These are phyloP conservation scores for Stagonosporopsis tanaceti DNA, from an alignment of 2,329 filamentous ascomycete species.

Conservation along the genomic window DNA sequence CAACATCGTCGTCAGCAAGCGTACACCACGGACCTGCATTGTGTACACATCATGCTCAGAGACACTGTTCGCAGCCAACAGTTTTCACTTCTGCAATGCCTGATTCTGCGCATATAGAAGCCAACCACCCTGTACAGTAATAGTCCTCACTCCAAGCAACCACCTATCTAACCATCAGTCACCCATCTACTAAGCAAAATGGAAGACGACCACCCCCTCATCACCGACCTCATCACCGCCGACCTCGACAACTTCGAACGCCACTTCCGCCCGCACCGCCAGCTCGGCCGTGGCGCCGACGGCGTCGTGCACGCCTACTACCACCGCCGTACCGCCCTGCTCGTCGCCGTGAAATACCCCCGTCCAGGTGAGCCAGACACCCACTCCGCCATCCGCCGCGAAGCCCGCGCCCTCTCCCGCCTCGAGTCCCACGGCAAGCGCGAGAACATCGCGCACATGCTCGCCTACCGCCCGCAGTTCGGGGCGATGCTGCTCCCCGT, in stretches of 20 bases:
- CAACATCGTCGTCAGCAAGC: background rate
- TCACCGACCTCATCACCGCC: background rate
- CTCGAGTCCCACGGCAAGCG: background rate
- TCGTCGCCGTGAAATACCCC: conserved; percentile 9
- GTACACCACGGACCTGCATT: background rate
- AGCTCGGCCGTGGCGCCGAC: background rate
- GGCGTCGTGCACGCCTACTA: background rate
- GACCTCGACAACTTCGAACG: background rate
- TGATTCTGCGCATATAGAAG: background rate
- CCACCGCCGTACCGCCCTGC: background rate
- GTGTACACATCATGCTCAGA: background rate
- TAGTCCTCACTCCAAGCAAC: background rate
- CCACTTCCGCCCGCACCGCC: background rate
- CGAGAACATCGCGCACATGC: conserved; percentile 6
- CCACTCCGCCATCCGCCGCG: background rate
- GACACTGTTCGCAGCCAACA: background rate
- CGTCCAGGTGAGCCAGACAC: background rate
- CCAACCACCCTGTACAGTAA: background rate
- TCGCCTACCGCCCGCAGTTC: background rate
- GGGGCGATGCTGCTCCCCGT: background rate
- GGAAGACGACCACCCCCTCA: background rate
- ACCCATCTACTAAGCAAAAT: background rate
- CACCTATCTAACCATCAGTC: background rate
- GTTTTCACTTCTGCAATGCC: background rate
- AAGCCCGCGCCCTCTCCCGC: background rate